Percentiles rank a stretch among this genome's conserved stretches.
phyloP scores from a whole-genome alignment of 2,329 filamentous ascomycete species.

The Fusarium subglutinans region DNA sequence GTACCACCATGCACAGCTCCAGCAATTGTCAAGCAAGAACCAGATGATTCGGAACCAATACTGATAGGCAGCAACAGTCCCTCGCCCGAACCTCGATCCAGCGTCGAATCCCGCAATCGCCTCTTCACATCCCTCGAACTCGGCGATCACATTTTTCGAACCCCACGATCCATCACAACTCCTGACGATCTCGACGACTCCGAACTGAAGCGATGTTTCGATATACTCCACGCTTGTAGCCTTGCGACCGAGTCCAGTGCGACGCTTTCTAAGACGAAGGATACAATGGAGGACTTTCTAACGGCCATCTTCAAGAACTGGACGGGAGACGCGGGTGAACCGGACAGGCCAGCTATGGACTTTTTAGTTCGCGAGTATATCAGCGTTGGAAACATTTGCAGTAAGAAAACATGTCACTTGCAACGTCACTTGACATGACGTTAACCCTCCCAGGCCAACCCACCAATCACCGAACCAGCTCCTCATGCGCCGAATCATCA shows the following conservation, averaged over 20 bases:
- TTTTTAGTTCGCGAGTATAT: constrained; percentile 44
- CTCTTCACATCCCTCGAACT: constrained; percentile 42
- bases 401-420: constrained; percentile 25
- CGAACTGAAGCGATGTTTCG: constrained; percentile 45
- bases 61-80: constrained; percentile 25
- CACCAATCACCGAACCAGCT: constrained; percentile 14
- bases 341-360: constrained; percentile 42
- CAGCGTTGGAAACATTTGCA: constrained; percentile 41
- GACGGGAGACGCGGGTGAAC: constrained; percentile 13
- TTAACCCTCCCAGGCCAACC: constrained; percentile 28
- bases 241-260: constrained; percentile 39
- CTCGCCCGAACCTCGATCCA: constrained; percentile 23
- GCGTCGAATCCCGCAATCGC: constrained; percentile 24
- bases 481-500: constrained; percentile 25
- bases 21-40: not conserved
- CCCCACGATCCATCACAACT: constrained; percentile 30
- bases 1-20: not conserved
- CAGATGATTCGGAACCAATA: not conserved
- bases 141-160: constrained; percentile 28
- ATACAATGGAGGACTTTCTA: constrained; percentile 47
- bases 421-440: not conserved
- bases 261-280: constrained; percentile 37
- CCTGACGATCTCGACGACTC: constrained; percentile 42
- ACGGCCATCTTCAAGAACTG: constrained; percentile 45
- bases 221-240: constrained; percentile 47